phyloP scores from a whole-genome alignment of 306 rosid genomes.

The Lablab purpureus region DNA sequence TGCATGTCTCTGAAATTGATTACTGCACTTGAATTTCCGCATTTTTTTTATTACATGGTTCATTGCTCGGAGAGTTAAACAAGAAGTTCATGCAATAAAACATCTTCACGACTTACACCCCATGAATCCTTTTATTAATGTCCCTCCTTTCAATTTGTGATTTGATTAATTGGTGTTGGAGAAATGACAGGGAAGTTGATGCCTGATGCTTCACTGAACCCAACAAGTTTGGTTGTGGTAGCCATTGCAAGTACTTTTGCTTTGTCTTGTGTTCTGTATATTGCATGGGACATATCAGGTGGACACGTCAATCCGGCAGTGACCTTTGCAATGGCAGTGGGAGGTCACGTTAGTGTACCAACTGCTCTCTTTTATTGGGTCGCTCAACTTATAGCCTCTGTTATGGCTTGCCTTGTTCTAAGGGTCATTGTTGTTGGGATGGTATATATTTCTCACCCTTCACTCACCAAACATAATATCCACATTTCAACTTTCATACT shows the following conservation, averaged over 20 bases:
- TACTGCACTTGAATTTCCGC: neutral
- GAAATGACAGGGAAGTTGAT: constrained; percentile 67
- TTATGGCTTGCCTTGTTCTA: constrained; percentile 80
- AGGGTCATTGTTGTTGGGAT: constrained; percentile 72
- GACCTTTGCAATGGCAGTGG: constrained; percentile 81
- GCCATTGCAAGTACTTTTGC: constrained; percentile 71
- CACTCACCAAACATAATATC: neutral
- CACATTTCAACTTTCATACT: neutral
- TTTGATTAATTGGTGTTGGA: constrained; percentile 19
- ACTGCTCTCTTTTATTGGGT: constrained; percentile 83
- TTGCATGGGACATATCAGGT: constrained; percentile 70
- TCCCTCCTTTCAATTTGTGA: neutral
- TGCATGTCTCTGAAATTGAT: too few relatives aligned
- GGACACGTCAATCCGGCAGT: constrained; percentile 94
- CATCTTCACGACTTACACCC: too few relatives aligned
- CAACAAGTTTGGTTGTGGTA: constrained; percentile 61
- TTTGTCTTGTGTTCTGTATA: constrained; percentile 60
- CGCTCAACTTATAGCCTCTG: constrained; percentile 79
- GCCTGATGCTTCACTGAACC: constrained; percentile 67
- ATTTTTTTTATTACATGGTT: too few relatives aligned
- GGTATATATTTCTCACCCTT: constrained; percentile 46
- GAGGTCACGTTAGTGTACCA: constrained; percentile 80
- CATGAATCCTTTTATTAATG: neutral
- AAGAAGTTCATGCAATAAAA: neutral
- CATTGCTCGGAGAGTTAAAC: too few relatives aligned